Evolutionary conservation across 192 early-diverging fungal species (phyloP), one percentile per base, ranked within the genome.

Genomic region (Entomortierella chlamydospora): DNA sequence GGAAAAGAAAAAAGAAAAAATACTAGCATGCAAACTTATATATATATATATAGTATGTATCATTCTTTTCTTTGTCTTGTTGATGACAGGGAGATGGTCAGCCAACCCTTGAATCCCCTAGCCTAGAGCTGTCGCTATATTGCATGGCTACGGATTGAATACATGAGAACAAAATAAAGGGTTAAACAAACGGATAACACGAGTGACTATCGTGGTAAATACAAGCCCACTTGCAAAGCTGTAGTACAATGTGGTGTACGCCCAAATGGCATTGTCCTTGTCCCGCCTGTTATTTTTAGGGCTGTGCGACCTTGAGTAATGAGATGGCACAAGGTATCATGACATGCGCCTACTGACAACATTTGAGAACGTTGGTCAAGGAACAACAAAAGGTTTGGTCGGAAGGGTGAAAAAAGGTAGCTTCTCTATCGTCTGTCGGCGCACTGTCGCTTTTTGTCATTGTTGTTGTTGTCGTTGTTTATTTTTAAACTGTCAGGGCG

Each of bases 271-370:
- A 39, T 22, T 18, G 31, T 4, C 9, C 18, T 15, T 50, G 20
- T 50, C 10, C 26, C 34, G 28, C 10, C 20, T 67, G 34, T 68
- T 59, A 68, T 68, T 68, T 68, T 68, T 68, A 68, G 66, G 66
- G 45, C 56, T 13, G 30, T 68, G 66, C 41, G 22, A 42, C 25
- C 10, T 8, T 2, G 0, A 45, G 28, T 23, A 5, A n/a, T 13
- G 20, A 37, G 17, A 15, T 39, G n/a, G 57, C 33, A 58, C 57
- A 58, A 22, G 33, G 12, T 17, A n/a, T n/a, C 54, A 56, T 12
- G 10, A 10, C 34, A 37, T 37, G 10, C 34, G 34, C 34, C 34
- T 37, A 37, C 34, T 37, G 34, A 37, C 34, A 37, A 37, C 10
- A 37, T 30, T 28, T 56, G 9, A 29, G 26, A 11, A 17, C 26